Percentiles rank a stretch among this genome's conserved stretches.
phyloP scores from a whole-genome alignment of 2,329 filamentous ascomycete genomes.

The Ilyonectria sp. region DNA sequence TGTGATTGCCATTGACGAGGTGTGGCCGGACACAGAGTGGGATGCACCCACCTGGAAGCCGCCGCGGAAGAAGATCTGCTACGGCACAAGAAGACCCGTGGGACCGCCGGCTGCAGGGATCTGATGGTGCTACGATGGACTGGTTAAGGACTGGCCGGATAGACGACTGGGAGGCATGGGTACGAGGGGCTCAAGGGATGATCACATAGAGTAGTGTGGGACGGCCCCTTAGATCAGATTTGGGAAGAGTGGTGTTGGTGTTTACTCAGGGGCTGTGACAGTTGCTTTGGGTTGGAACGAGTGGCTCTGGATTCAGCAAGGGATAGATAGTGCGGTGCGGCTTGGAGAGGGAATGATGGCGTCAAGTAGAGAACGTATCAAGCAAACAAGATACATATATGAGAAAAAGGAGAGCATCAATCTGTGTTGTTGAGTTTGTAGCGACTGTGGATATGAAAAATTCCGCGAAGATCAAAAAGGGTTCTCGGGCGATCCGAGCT shows the following conservation, averaged over 20 bases:
- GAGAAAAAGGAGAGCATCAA: background rate
- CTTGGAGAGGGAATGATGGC: no score
- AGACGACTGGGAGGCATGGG: background rate
- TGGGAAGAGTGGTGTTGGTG: background rate
- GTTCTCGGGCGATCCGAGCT: background rate
- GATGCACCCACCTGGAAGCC: constrained; percentile 19
- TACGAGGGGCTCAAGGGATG: background rate
- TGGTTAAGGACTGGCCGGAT: background rate
- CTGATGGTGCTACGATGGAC: background rate
- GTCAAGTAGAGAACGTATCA: background rate
- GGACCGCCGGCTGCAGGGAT: constrained; percentile 5
- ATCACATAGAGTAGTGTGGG: background rate
- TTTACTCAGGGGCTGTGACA: background rate
- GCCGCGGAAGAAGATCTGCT: constrained; percentile 26
- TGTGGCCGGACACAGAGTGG: constrained; percentile 32
- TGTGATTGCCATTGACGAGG: constrained; percentile 35
- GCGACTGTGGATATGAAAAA: background rate
- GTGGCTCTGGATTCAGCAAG: no score
- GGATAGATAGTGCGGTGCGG: no score
- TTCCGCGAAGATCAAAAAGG: background rate
- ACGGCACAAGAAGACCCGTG: background rate
- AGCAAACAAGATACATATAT: background rate
- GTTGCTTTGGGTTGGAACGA: no score
- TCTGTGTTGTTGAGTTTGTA: background rate
- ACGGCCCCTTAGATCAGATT: background rate